phyloP scores from a whole-genome alignment of 2,329 filamentous ascomycete species.

The Diplodia intermedia region DNA sequence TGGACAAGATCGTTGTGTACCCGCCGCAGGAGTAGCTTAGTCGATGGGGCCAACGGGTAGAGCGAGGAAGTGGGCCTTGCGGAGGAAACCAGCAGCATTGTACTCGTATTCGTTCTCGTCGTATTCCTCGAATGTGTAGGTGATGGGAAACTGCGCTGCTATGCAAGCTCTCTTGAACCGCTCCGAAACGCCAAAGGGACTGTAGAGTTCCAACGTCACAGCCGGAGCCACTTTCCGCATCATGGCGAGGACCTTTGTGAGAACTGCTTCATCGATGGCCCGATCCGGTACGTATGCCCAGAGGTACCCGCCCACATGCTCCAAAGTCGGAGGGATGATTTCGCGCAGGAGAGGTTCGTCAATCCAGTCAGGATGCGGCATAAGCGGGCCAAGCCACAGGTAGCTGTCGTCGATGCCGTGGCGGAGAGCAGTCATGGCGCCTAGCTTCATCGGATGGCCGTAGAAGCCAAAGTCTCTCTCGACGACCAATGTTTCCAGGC shows the following conservation, averaged over 20 bases:
- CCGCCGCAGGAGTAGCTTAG: conserved; percentile 54
- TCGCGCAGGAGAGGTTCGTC: background rate
- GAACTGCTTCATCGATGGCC: background rate
- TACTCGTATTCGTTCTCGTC: conserved; percentile 1
- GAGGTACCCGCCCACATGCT: background rate
- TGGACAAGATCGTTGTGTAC: conserved; percentile 67
- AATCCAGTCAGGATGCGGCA: background rate
- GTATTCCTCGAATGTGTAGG: background rate
- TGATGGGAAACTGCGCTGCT: background rate
- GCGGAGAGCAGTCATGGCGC: background rate
- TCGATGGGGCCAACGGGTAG: background rate
- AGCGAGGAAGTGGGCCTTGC: background rate
- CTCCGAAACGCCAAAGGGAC: background rate
- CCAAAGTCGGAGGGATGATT: background rate
- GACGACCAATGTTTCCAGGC: background rate
- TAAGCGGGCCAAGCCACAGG: background rate
- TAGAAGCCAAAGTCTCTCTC: background rate
- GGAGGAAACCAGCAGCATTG: background rate
- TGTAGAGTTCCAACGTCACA: background rate
- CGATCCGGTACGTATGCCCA: background rate
- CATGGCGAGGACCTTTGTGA: background rate
- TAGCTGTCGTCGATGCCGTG: background rate
- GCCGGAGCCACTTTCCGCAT: conserved; percentile 1
- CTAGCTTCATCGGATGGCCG: background rate
- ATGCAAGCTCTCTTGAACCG: conserved; percentile 3